phyloP scores from a whole-genome alignment of 805 yeast genomes.

The Cyberlindnera nakhonratchasimensis region DNA sequence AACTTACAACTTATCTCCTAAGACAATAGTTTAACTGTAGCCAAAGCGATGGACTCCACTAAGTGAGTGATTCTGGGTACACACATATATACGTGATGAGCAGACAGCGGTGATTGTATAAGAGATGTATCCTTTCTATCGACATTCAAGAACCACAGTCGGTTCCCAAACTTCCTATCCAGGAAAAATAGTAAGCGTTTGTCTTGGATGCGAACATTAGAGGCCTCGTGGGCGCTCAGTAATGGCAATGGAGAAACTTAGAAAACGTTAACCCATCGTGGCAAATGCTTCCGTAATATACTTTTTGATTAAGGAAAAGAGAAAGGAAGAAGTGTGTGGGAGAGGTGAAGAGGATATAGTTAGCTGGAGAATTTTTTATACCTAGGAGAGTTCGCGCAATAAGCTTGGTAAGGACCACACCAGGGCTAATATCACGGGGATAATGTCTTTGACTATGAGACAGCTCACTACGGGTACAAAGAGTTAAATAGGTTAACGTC shows the following conservation, averaged over 20 bases:
- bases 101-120: not conserved
- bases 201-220: conserved; percentile 31
- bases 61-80: no score
- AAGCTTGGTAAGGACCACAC: conserved; percentile 12
- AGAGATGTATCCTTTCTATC: conserved; percentile 30
- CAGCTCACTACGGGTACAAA: no score
- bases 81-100: not conserved
- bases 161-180: conserved; percentile 33
- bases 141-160: conserved; percentile 31
- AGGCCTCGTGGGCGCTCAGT: conserved; percentile 26
- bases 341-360: conserved; percentile 4
- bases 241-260: conserved; percentile 33
- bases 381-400: not conserved
- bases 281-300: conserved; percentile 31
- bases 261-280: conserved; percentile 30
- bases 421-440: conserved; percentile 1
- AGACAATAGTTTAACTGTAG: no score
- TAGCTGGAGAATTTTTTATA: conserved; percentile 9
- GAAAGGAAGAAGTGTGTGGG: conserved; percentile 13
- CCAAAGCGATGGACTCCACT: no score
- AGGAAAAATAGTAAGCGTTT: conserved; percentile 22
- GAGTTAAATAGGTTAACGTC: no score
- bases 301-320: conserved; percentile 31
- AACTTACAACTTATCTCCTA: conserved; percentile 6
- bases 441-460: not conserved